Evolutionary conservation across 441 rosid genomes (phyloP).

Genomic region (Arabidopsis hybrid): DNA sequence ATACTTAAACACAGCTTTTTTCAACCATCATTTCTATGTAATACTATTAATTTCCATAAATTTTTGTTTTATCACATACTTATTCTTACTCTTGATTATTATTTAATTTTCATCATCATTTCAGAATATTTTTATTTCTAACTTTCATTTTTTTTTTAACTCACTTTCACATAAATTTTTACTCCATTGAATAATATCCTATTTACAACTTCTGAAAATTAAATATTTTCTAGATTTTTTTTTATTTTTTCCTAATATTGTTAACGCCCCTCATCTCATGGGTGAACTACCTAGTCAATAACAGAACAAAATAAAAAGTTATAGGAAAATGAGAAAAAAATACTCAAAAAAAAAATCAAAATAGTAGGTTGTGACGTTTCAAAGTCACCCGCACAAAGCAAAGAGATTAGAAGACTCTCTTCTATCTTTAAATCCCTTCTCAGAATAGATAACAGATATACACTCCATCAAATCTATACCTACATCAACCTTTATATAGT

Average conservation of each 20-base stretch:
- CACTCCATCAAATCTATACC: constrained; percentile 20
- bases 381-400: constrained; percentile 34
- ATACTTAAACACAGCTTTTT: not conserved
- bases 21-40: too few species aligned
- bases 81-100: not conserved
- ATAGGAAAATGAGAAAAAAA: constrained; percentile 1
- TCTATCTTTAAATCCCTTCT: constrained; percentile 30
- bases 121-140: not conserved
- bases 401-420: constrained; percentile 19
- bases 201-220: not conserved
- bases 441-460: constrained; percentile 22
- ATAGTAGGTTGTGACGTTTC: constrained; percentile 37
- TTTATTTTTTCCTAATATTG: not conserved
- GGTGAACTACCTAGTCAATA: constrained; percentile 24
- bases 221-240: not conserved
- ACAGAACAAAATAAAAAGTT: not conserved
- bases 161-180: not conserved
- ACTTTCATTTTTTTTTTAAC: not conserved
- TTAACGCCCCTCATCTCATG: not conserved
- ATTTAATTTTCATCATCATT: not conserved
- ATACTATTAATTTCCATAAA: not conserved
- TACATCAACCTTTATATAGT: constrained; percentile 1
- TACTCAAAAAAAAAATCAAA: constrained; percentile 22
- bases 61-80: not conserved
- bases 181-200: not conserved